Evolutionary conservation across 306 rosid species (phyloP).

Genomic region (Mucuna pruriens): DNA sequence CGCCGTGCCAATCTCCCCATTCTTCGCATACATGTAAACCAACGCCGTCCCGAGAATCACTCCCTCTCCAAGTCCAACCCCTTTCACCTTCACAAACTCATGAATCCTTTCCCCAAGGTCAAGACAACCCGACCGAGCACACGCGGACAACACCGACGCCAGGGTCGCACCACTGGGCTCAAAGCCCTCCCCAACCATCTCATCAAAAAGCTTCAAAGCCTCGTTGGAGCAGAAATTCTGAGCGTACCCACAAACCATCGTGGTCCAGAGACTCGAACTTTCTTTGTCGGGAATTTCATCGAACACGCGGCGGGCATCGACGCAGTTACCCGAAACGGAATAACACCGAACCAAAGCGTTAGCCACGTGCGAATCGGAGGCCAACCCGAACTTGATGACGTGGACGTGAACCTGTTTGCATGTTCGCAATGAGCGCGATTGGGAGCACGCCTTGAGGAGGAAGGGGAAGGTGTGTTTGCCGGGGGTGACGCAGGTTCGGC

Average conservation of each 20-base stretch:
- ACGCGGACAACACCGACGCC: slow-evolving; percentile 56
- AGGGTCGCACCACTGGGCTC: slow-evolving; percentile 48
- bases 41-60: slow-evolving; percentile 56
- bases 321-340: slow-evolving; percentile 39
- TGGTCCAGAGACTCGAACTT: slow-evolving; percentile 51
- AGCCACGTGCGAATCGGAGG: slow-evolving; percentile 40
- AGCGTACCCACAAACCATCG: slow-evolving; percentile 51
- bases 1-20: slow-evolving; percentile 42
- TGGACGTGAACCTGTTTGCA: slow-evolving; percentile 51
- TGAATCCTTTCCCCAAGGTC: slow-evolving; percentile 49
- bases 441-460: slow-evolving; percentile 51
- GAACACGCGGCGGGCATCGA: slow-evolving; percentile 41
- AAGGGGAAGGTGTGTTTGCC: slow-evolving; percentile 61
- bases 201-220: slow-evolving; percentile 50
- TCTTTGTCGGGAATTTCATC: slow-evolving; percentile 40
- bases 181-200: slow-evolving; percentile 47
- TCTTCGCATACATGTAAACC: slow-evolving; percentile 56
- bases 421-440: slow-evolving; percentile 1
- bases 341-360: slow-evolving; percentile 49
- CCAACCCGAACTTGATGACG: slow-evolving; percentile 50
- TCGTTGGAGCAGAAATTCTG: slow-evolving; percentile 50
- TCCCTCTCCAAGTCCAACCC: slow-evolving; percentile 42
- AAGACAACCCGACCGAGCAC: slow-evolving; percentile 53
- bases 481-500: slow-evolving; percentile 40
- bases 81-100: slow-evolving; percentile 42